Conservation (phyloP, 2,329 filamentous ascomycete genomes). For the Juglanconis sp. region DNA sequence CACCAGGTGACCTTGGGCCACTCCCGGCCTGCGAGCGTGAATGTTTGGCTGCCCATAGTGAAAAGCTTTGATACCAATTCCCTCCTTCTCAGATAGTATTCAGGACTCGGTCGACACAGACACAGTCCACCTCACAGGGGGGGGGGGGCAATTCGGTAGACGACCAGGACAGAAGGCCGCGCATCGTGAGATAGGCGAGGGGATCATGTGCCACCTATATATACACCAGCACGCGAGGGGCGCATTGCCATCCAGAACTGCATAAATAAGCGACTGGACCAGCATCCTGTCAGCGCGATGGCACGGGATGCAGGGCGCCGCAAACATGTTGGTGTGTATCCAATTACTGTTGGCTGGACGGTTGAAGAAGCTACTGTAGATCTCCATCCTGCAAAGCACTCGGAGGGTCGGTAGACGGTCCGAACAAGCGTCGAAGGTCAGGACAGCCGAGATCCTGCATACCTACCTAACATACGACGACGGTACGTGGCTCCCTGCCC, state of each 20-base stretch:
- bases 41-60: slow-evolving; percentile 23
- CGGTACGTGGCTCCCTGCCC: background rate
- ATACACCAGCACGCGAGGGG: background rate
- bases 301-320: background rate
- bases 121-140: background rate
- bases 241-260: too few relatives aligned
- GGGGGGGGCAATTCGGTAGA: too few relatives aligned
- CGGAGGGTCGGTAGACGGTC: slow-evolving; percentile 11
- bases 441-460: too few relatives aligned
- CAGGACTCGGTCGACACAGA: too few relatives aligned
- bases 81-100: background rate
- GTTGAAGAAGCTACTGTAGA: background rate
- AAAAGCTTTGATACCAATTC: background rate
- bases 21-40: slow-evolving; percentile 23
- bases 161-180: background rate
- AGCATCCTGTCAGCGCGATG: background rate
- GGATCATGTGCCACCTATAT: slow-evolving; percentile 3
- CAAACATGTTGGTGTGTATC: background rate
- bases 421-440: slow-evolving; percentile 6
- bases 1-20: slow-evolving; percentile 30
- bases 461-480: too few relatives aligned
- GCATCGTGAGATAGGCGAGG: background rate
- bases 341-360: background rate
- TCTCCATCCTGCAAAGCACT: background rate
- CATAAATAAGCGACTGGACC: too few relatives aligned